Conservation (phyloP, 768 basidiomycete genomes). For the Coprinopsis marcescibilis region DNA sequence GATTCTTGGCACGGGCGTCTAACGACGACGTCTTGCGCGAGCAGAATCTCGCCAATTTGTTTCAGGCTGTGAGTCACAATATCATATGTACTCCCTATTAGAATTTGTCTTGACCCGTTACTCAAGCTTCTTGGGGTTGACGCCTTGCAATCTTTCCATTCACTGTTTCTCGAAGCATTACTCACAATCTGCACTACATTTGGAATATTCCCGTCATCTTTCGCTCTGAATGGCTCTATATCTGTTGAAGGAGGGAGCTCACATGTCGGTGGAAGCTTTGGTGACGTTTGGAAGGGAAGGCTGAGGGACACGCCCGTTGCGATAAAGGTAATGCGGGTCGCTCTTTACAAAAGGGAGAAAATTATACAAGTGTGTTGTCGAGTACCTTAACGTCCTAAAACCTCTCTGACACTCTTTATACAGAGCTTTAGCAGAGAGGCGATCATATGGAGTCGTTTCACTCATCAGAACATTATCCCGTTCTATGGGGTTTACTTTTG, state of each 20-base stretch:
- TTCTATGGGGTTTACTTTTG: slow-evolving; percentile 12
- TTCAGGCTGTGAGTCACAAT: no score
- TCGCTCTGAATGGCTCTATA: neutral
- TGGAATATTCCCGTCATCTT: no score
- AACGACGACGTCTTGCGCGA: no score
- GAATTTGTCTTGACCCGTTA: no score
- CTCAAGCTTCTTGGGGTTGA: no score
- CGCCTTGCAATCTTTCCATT: no score
- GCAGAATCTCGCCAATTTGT: no score
- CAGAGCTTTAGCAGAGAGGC: slow-evolving; percentile 7
- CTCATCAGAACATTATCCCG: slow-evolving; percentile 11
- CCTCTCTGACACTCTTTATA: neutral
- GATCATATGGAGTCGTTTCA: slow-evolving; percentile 10
- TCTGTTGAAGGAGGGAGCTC: neutral
- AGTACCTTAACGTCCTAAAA: neutral
- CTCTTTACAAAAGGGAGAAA: neutral
- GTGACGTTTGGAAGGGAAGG: neutral
- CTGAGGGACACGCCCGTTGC: neutral
- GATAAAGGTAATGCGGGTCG: neutral
- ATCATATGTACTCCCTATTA: no score
- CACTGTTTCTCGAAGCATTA: no score
- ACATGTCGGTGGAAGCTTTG: neutral
- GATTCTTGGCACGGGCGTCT: no score
- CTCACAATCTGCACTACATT: no score
- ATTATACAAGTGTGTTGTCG: neutral